Evolutionary conservation across 805 yeast species (phyloP).

Genomic region (Pichia thaimueangensis): DNA sequence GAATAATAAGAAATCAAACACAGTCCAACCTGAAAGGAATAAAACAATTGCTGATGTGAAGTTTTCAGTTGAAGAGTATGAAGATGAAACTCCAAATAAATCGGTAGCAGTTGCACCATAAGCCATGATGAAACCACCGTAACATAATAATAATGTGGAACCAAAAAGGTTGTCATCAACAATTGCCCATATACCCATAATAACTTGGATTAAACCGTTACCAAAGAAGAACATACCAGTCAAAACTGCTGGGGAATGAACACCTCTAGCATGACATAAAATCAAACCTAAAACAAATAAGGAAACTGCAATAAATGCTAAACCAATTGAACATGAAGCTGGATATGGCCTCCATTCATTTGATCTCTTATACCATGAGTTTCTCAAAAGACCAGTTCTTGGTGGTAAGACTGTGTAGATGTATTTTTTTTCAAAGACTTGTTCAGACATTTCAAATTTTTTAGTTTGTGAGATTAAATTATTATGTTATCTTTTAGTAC

Average conservation of each 20-base stretch:
- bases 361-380: slow-evolving; percentile 38
- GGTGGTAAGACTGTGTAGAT: slow-evolving; percentile 27
- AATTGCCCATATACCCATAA: slow-evolving; percentile 44
- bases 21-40: slow-evolving; percentile 42
- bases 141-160: slow-evolving; percentile 40
- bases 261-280: slow-evolving; percentile 35
- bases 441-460: slow-evolving; percentile 20
- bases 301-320: slow-evolving; percentile 35
- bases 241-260: slow-evolving; percentile 33
- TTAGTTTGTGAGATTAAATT: too few relatives aligned
- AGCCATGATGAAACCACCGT: slow-evolving; percentile 45
- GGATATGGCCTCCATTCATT: slow-evolving; percentile 34
- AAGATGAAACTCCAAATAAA: slow-evolving; percentile 36
- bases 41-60: slow-evolving; percentile 39
- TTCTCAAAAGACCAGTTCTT: slow-evolving; percentile 30
- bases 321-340: slow-evolving; percentile 41
- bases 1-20: slow-evolving; percentile 40
- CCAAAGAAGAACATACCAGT: slow-evolving; percentile 37
- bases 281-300: slow-evolving; percentile 38
- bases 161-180: slow-evolving; percentile 44
- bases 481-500: too few relatives aligned
- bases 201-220: slow-evolving; percentile 38
- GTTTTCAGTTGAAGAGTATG: slow-evolving; percentile 32
- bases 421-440: slow-evolving; percentile 17
- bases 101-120: slow-evolving; percentile 40